Evolutionary conservation across 1,284 basidiomycete species (phyloP), one percentile per base, ranked within the genome.

Genomic region (Malassezia dermatis): DNA sequence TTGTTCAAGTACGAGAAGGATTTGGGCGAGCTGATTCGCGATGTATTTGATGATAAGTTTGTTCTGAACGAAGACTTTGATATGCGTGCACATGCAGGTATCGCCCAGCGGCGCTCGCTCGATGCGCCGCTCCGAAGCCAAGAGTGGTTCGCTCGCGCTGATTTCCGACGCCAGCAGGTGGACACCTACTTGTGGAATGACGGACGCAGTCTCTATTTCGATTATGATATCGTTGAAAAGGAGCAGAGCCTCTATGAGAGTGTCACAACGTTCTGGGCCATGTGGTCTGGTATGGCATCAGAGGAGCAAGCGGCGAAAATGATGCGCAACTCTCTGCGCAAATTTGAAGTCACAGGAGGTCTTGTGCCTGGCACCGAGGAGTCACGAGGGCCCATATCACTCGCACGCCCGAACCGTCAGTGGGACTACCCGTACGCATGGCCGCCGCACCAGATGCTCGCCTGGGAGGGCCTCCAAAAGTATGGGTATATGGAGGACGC

Each of bases 141-240:
- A 4, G 71, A 71, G 48, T 74, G 71, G 71, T 69, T 73, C 27
- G 67, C 63, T 2, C 59, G 71, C 17, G 71, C 71, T 2, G 69
- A 62, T 0, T 61, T 64, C 56, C 64, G 71, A 27, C 69, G 69
- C 55, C 79, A 83, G 53, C 82, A 84, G 72, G 91, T 96, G 72
- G 89, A 96, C 79, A 83, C 86, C 77, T 93, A 94, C 78, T 89
- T 68, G 89, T 78, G 94, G 94, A 94, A 96, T 75, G 90, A 95
- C 75, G 89, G 84, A 73, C 86, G 88, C 80, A 84, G 83, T 63
- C 79, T 96, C 69, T 98, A 91, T 81, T 94, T 89, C 73, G 93
- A 98, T 76, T 98, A 94, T 70, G 90, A 98, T 75, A 91, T 87
- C 13, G 85, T 84, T 51, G 82, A 85, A 75, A 83, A 87, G 78